These are phyloP conservation scores for Hanseniaspora opuntiae DNA, from an alignment of 805 yeast genomes.

Conservation along the genomic window DNA sequence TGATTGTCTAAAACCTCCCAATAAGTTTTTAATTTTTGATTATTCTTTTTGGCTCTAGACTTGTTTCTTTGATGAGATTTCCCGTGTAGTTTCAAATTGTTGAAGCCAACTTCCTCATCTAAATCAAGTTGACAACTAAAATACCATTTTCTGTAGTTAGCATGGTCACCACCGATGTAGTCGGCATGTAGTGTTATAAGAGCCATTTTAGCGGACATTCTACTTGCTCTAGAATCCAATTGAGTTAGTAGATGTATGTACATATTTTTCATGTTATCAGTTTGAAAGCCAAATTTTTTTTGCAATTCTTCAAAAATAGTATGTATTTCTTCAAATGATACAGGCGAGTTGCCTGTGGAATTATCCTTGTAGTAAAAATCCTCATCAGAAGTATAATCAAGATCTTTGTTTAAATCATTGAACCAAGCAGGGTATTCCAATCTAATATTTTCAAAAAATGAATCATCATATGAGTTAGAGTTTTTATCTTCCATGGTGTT, in stretches of 20 bases:
- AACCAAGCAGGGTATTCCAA: slow-evolving; percentile 27
- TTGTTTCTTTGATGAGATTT: slow-evolving; percentile 33
- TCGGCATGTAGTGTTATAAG: slow-evolving; percentile 70
- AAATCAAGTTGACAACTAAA: slow-evolving; percentile 71
- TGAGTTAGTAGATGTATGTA: slow-evolving; percentile 66
- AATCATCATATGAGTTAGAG: background rate
- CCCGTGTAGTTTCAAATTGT: slow-evolving; percentile 41
- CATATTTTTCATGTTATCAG: slow-evolving; percentile 65
- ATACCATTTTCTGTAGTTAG: slow-evolving; percentile 86
- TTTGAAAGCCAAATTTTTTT: slow-evolving; percentile 71
- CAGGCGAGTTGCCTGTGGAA: slow-evolving; percentile 44
- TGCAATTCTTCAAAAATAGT: slow-evolving; percentile 46
- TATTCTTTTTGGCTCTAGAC: slow-evolving; percentile 29
- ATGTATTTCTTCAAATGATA: slow-evolving; percentile 51
- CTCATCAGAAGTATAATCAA: background rate
- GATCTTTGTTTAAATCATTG: slow-evolving; percentile 16
- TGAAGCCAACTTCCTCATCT: slow-evolving; percentile 54
- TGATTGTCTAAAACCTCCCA: slow-evolving; percentile 32
- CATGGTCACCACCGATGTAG: slow-evolving; percentile 78
- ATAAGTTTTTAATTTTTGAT: slow-evolving; percentile 26
- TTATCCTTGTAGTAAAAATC: background rate
- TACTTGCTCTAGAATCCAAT: slow-evolving; percentile 74
- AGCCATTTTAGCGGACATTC: slow-evolving; percentile 61
- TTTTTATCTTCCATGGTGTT: background rate
- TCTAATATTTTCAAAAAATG: background rate